These are phyloP conservation scores for Globisporangium polare DNA, from an alignment of 352 stramenopile genomes.

Conservation along the genomic window DNA sequence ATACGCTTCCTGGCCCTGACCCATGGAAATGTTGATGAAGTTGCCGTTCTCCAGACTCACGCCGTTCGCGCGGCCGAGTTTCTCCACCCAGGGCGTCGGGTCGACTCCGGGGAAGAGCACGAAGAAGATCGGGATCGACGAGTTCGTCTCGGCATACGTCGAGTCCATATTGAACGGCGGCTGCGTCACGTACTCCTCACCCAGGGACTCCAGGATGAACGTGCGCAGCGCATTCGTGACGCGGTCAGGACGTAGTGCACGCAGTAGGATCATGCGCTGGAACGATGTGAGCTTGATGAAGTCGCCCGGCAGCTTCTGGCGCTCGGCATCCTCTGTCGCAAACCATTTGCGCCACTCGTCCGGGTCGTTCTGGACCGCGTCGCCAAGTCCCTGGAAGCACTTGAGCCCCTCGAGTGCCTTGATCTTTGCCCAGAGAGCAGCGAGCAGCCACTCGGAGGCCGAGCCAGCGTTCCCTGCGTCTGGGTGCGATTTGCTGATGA, in stretches of 20 bases:
- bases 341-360: slow-evolving; percentile 98
- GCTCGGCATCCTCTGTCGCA: slow-evolving; percentile 93
- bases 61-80: slow-evolving; percentile 80
- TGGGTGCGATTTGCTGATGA: slow-evolving; percentile 81
- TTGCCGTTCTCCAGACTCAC: slow-evolving; percentile 92
- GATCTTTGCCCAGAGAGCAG: slow-evolving; percentile 88
- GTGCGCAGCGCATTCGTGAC: slow-evolving; percentile 91
- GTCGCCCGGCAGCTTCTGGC: slow-evolving; percentile 92
- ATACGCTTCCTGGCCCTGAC: slow-evolving; percentile 91
- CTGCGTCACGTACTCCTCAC: slow-evolving; percentile 91
- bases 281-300: slow-evolving; percentile 82
- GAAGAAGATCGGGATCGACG: slow-evolving; percentile 94
- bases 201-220: slow-evolving; percentile 88
- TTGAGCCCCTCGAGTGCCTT: slow-evolving; percentile 93
- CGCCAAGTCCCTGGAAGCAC: slow-evolving; percentile 90
- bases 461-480: slow-evolving; percentile 92
- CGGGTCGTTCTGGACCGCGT: slow-evolving; percentile 95
- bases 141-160: slow-evolving; percentile 90
- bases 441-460: slow-evolving; percentile 91
- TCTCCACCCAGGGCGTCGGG: slow-evolving; percentile 93
- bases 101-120: slow-evolving; percentile 95
- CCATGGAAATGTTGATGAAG: slow-evolving; percentile 96
- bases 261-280: slow-evolving; percentile 87
- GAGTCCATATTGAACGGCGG: slow-evolving; percentile 89
- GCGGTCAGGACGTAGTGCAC: slow-evolving; percentile 91